Percentiles rank a stretch among this genome's conserved stretches.
Conservation (phyloP, 352 stramenopile genomes). For the Globisporangium emineosum region DNA sequence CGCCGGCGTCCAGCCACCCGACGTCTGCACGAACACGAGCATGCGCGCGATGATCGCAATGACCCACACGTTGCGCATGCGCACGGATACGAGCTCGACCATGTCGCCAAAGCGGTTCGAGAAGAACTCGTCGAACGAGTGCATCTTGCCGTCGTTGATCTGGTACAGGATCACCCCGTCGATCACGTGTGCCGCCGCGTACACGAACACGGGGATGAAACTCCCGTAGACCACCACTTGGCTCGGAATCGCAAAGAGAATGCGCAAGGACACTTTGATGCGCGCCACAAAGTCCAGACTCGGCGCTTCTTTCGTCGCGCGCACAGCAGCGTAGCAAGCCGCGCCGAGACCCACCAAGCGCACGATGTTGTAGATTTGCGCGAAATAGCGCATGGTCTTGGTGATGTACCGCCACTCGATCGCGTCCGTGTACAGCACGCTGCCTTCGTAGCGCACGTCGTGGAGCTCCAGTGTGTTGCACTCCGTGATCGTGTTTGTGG, state of each 20-base stretch:
- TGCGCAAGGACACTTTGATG: constrained; percentile 19
- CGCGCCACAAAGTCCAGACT: constrained; percentile 8
- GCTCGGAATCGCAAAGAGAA: constrained; percentile 47
- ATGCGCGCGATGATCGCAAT: constrained; percentile 39
- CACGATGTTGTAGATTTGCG: constrained; percentile 41
- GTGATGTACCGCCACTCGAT: constrained; percentile 52
- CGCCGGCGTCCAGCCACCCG: constrained; percentile 43
- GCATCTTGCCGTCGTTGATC: constrained; percentile 38
- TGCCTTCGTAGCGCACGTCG: constrained; percentile 46
- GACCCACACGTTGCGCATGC: constrained; percentile 52
- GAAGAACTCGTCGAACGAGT: constrained; percentile 26
- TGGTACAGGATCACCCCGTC: constrained; percentile 51
- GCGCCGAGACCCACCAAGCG: constrained; percentile 31
- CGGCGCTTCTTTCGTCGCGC: constrained; percentile 10
- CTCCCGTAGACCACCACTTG: constrained; percentile 55
- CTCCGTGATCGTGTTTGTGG: neutral
- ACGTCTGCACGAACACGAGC: constrained; percentile 47
- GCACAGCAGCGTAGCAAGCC: constrained; percentile 29
- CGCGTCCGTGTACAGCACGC: constrained; percentile 48
- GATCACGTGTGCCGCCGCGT: constrained; percentile 46
- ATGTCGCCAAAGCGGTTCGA: constrained; percentile 34
- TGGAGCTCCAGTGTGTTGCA: constrained; percentile 33
- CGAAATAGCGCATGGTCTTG: constrained; percentile 39
- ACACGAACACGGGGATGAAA: constrained; percentile 44
- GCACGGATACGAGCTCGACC: constrained; percentile 35